Percentiles rank a stretch among this genome's conserved stretches.
phyloP scores from a whole-genome alignment of 192 early-diverging fungal species.

The Phycomyces nitens region DNA sequence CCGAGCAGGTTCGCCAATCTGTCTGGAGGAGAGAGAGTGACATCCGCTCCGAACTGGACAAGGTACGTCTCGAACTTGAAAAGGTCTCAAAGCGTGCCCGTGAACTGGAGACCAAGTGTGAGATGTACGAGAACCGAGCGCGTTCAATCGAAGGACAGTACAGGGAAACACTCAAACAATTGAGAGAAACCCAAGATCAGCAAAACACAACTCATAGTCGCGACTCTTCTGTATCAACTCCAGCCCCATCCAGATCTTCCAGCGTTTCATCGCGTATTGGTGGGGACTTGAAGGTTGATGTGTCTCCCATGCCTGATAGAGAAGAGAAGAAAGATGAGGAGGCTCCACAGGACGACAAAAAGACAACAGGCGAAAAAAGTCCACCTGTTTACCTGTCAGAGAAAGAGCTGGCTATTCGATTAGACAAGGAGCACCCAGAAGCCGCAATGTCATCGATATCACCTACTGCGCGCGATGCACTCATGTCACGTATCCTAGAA shows the following conservation, averaged over 20 bases:
- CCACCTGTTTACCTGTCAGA: too few relatives aligned
- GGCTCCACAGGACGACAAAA: too few relatives aligned
- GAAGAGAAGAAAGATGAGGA: not conserved
- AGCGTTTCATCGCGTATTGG: not conserved
- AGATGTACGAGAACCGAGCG: slow-evolving; percentile 21
- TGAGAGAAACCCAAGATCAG: slow-evolving; percentile 16
- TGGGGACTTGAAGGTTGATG: not conserved
- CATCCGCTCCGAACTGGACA: slow-evolving; percentile 36
- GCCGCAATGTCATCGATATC: slow-evolving; percentile 1
- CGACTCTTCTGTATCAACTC: not conserved
- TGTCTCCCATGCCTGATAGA: not conserved
- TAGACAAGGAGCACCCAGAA: not conserved
- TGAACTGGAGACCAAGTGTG: slow-evolving; percentile 26
- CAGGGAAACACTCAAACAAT: slow-evolving; percentile 16
- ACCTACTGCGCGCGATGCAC: slow-evolving; percentile 9
- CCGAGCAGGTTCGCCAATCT: slow-evolving; percentile 20
- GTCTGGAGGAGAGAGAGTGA: slow-evolving; percentile 40
- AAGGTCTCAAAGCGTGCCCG: slow-evolving; percentile 22
- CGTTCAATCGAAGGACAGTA: slow-evolving; percentile 15
- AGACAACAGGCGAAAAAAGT: too few relatives aligned
- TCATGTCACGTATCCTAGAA: slow-evolving; percentile 19
- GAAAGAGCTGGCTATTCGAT: not conserved
- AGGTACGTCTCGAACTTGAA: slow-evolving; percentile 20
- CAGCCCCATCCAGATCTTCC: slow-evolving; percentile 13
- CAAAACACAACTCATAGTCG: not conserved